Evolutionary conservation across 768 basidiomycete genomes (phyloP), one percentile per base, ranked within the genome.

Genomic region (Boletus vinaceobasis): DNA sequence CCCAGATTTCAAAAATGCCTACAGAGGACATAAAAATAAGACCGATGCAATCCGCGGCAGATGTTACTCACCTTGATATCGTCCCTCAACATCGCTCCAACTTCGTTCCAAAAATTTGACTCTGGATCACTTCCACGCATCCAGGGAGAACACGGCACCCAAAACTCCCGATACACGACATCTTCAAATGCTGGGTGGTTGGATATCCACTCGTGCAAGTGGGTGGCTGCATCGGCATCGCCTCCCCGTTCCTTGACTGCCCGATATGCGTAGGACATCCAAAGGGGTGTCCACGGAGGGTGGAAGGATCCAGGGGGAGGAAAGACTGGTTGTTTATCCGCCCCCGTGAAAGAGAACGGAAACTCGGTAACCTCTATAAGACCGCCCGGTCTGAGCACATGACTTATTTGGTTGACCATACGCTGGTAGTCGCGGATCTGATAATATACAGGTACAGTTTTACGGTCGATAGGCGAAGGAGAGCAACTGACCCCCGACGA

Each of bases 391-490:
- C 87, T 80, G 40, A 92, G 76, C 44, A 85, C 80, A 50, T 78
- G 80, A 35, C 77, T 74, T 43, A 88, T 84, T 48, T 90, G 84
- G 67, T 88, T 76, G 49, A 90, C 77, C 57, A 91, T 71, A 15
- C 66, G 71, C 3, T 73, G 71, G 57, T 85, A 92, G 65, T 91
- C 83, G 60, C 78, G 82, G 56, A 92, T 85, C 88, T 89, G 65
- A 31, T 37, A 23, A 53, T 40, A 40, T 7, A 50, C 49, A 50
- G 56, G 44, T 60, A 60, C 53, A 46, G 57, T 64, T 44, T 54
- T 60, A 49, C 46, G 23, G 43, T 55, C 39, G 37, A 53, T 48
- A 53, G 48, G 38, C 45, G 40, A 60, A n/a, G 43, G 47, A 37
- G 29, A 32, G 29, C n/a, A 39, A 74, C 87, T 65, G 63, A 90